Evolutionary conservation across 805 yeast species (phyloP).

Genomic region (Lipomyces lipofer): DNA sequence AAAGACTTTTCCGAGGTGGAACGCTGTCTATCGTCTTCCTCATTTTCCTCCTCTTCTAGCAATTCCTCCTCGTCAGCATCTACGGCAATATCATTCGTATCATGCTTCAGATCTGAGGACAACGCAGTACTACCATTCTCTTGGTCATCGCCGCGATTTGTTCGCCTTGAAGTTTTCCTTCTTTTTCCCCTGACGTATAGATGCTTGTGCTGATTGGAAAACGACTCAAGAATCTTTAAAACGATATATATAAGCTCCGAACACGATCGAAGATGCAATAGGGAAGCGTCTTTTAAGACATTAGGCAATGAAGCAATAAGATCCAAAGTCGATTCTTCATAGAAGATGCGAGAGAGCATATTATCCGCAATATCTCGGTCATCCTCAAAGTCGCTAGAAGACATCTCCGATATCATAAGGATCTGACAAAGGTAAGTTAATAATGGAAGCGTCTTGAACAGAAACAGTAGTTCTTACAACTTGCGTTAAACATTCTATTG

Average conservation of each 20-base stretch:
- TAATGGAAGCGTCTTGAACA: too few species aligned
- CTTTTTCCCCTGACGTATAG: constrained; percentile 48
- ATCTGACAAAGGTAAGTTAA: background rate
- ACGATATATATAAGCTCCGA: constrained; percentile 66
- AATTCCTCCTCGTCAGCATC: constrained; percentile 26
- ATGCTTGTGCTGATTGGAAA: constrained; percentile 57
- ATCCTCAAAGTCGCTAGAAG: constrained; percentile 46
- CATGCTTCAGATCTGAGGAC: constrained; percentile 19
- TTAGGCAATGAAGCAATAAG: constrained; percentile 60
- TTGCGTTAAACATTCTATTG: constrained; percentile 66
- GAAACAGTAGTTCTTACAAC: constrained; percentile 47
- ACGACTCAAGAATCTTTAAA: constrained; percentile 66
- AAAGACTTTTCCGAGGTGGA: constrained; percentile 48
- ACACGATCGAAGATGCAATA: constrained; percentile 58
- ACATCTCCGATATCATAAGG: constrained; percentile 46
- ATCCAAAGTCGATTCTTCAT: constrained; percentile 59
- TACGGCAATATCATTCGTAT: too few species aligned
- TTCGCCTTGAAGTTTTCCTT: background rate
- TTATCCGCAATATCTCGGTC: constrained; percentile 56
- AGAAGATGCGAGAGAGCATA: constrained; percentile 67
- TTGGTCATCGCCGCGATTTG: background rate
- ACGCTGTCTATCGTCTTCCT: constrained; percentile 36
- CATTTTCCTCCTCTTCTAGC: constrained; percentile 23
- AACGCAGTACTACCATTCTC: background rate
- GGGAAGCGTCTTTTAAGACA: constrained; percentile 59